A percentile compares a stretch with the other conserved stretches of the same genome.
These are phyloP conservation scores for Penicillium sp. DNA, from an alignment of 2,329 filamentous ascomycete species.

Conservation along the genomic window DNA sequence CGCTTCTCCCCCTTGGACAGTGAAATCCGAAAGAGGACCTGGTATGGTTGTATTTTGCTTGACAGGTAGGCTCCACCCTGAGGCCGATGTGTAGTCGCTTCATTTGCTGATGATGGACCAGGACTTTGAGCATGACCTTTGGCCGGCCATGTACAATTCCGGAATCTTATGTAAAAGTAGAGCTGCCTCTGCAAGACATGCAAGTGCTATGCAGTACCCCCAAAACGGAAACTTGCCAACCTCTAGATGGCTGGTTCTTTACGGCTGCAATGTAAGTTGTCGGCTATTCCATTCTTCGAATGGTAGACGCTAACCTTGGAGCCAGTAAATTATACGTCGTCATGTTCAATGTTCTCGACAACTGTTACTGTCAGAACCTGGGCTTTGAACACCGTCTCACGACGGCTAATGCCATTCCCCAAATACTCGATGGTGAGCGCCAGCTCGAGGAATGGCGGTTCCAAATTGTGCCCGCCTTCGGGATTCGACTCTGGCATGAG, in stretches of 20 bases:
- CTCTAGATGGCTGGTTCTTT: constrained; percentile 17
- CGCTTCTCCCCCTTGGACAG: constrained; percentile 43
- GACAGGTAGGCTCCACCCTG: constrained; percentile 37
- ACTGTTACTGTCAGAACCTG: constrained; percentile 47
- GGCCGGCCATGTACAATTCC: constrained; percentile 50
- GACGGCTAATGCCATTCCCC: constrained; percentile 30
- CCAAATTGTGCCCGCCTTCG: constrained; percentile 5
- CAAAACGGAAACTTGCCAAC: constrained; percentile 3
- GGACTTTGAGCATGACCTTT: constrained; percentile 52
- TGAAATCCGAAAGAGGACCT: constrained; percentile 50
- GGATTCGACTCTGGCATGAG: constrained; percentile 11
- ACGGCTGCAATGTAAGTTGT: constrained; percentile 24
- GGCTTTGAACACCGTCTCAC: constrained; percentile 30
- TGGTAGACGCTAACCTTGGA: not conserved
- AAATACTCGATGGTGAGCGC: constrained; percentile 29
- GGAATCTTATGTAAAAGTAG: constrained; percentile 43
- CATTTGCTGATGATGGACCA: constrained; percentile 13
- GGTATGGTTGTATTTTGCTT: constrained; percentile 50
- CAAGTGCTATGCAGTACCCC: constrained; percentile 5
- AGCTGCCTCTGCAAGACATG: constrained; percentile 29
- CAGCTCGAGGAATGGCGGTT: constrained; percentile 12
- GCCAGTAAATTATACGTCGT: constrained; percentile 30
- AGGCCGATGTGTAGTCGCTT: not conserved
- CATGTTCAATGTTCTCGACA: constrained; percentile 38
- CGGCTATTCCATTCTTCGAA: not conserved